A percentile compares a stretch with the other conserved stretches of the same genome.
Evolutionary conservation across 2,329 filamentous ascomycete genomes (phyloP).

Genomic region (Camillea tinctor): DNA sequence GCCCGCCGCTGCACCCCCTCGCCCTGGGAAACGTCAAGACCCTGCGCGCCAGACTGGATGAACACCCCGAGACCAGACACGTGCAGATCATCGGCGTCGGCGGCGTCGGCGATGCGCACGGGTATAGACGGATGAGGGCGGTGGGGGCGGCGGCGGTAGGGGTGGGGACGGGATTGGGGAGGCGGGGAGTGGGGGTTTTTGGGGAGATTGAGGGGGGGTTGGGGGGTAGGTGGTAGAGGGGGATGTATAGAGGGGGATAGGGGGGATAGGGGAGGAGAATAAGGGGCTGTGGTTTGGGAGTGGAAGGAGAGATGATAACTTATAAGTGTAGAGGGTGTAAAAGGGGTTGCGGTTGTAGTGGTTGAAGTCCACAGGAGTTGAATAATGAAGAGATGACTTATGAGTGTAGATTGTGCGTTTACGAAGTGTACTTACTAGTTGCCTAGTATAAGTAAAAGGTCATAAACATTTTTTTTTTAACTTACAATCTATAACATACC

Average conservation of each 20-base stretch:
- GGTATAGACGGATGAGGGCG: conserved; percentile 62
- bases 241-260: conserved; percentile 2
- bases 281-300: too few species aligned
- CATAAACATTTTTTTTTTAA: too few species aligned
- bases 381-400: too few species aligned
- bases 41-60: conserved; percentile 59
- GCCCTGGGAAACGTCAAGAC: conserved; percentile 74
- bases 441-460: too few species aligned
- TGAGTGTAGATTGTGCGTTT: too few species aligned
- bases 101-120: conserved; percentile 64
- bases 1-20: conserved; percentile 68
- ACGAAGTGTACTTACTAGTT: too few species aligned
- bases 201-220: conserved; percentile 47
- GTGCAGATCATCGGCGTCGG: conserved; percentile 70
- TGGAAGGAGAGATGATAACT: too few species aligned
- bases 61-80: conserved; percentile 43
- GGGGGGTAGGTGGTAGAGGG: conserved; percentile 12
- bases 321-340: too few species aligned
- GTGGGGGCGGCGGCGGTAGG: conserved; percentile 68
- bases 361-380: too few species aligned
- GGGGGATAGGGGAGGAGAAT: background rate
- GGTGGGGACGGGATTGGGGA: conserved; percentile 67
- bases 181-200: conserved; percentile 62
- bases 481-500: too few species aligned
- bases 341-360: too few species aligned